Evolutionary conservation across 2,329 filamentous ascomycete species (phyloP), one percentile per base, ranked within the genome.

Genomic region (Paecilomyces sp.): DNA sequence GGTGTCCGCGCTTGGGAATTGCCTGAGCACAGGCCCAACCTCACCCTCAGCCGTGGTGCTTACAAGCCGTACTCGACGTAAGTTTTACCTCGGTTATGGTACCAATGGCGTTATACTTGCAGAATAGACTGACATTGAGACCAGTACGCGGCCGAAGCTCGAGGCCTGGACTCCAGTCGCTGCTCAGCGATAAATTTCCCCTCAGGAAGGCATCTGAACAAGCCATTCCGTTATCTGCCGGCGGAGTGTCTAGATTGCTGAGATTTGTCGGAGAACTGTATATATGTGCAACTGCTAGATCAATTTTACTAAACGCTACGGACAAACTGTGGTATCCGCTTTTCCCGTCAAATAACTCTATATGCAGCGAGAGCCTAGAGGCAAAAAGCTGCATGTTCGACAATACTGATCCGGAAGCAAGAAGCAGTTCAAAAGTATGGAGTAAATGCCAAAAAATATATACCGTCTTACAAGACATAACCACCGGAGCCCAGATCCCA

Each of bases 1-100:
- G 82, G 85, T 66, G 76, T 86, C 54, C 85, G 91, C 63, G 75
- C 81, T 41, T 97, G 92, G 89, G 92, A 96, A 74, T 82, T 87
- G 61, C 81, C 82, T 59, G 83, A 88, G 70, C 85, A 93, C 70
- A 80, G 87, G 63, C 87, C 89, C 64, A 94, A 91, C 75, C 80
- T 86, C 68, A 97, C 94, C 30, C 79, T 82, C 70, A 88, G 84
- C 63, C 85, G 89, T 63, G 91, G 84, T 61, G 92, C 92, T 50
- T 99, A 88, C 82, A 95, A 90, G 82, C 86, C 94, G 34, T 99
- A 97, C 79, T 96, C 82, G 80, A 99, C 94, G 92, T 97, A 78
- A 76, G 92, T 87, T 87, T 28, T 11, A 12, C 7, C 11, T 52
- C 24, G 52, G 28, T 13, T 52, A 30, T 15, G 6, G 9, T 47